Evolutionary conservation across 352 stramenopile species (phyloP), one percentile per base, ranked within the genome.

Genomic region (Phytopythium ostracodes): DNA sequence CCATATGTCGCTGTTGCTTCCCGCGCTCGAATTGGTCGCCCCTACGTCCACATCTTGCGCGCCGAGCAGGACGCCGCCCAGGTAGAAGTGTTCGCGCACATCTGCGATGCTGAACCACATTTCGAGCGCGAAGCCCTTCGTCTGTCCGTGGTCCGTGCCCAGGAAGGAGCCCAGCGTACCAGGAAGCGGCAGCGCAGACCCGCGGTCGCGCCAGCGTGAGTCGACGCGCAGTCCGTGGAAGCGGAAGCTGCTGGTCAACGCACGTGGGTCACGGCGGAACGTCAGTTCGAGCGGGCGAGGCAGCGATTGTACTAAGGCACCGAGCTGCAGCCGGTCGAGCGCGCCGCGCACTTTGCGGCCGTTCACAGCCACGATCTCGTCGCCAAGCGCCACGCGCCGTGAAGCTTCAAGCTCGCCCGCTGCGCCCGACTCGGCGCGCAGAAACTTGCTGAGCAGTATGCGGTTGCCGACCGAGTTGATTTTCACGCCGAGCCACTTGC

Each of bases 401-500:
- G 81, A 89, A n/a, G 74, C 77, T 27, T 92, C 81, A 52, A 92
- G 88, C 64, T 92, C 83, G 42, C 83, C 83, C 29, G 81, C 60
- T 0, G 76, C 78, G 10, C 80, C 82, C 0, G 74, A 80, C 12
- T 79, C 76, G 25, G 78, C 66, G 10, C 77, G 80, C 52, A 89
- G 43, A 33, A 91, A 91, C 50, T 88, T 89, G 70, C 82, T 91
- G 53, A 91, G 73, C 38, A 89, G 73, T 47, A 91, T 76, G 29
- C 79, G 76, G 42, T 81, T 81, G 22, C 82, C 82, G 53, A 91
- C 82, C 52, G 78, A 87, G 61, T 88, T 89, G 61, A 91, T 89
- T 70, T 89, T 89, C 40, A 91, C 70, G 25, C 82, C 79, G 20
- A 91, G 68, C 82, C 79, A 91, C 53, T 89, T 84, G 56, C 88